These are phyloP conservation scores for Keithomyces neogunnii DNA, from an alignment of 2,329 filamentous ascomycete genomes.

Conservation along the genomic window DNA sequence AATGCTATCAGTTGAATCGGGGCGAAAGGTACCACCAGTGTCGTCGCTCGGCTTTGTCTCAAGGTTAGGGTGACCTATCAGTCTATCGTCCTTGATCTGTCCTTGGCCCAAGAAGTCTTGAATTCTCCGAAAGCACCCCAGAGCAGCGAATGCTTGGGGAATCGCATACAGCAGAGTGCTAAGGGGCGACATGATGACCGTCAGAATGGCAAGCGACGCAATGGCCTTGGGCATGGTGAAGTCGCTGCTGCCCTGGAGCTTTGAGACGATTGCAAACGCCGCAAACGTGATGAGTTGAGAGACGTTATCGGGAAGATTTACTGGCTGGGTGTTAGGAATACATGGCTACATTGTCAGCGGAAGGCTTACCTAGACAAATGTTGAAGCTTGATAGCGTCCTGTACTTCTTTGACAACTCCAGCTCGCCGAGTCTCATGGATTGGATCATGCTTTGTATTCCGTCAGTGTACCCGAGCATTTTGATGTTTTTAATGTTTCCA, in stretches of 20 bases:
- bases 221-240: conserved; percentile 23
- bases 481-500: conserved; percentile 23
- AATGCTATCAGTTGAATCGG: too few species aligned
- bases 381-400: conserved; percentile 3
- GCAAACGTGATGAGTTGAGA: conserved; percentile 22
- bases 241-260: conserved; percentile 13
- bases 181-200: conserved; percentile 20
- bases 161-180: conserved; percentile 16
- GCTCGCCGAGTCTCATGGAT: conserved; percentile 17
- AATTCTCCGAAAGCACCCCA: conserved; percentile 23
- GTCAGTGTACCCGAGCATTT: conserved; percentile 24
- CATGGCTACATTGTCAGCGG: too few species aligned
- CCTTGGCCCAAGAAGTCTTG: conserved; percentile 19
- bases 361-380: too few species aligned
- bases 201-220: conserved; percentile 21
- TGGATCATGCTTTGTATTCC: conserved; percentile 16
- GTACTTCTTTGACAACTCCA: conserved; percentile 16
- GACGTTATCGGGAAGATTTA: conserved; percentile 17
- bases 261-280: conserved; percentile 19
- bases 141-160: conserved; percentile 15
- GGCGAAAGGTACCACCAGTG: too few species aligned
- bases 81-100: conserved; percentile 16
- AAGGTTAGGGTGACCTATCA: conserved; percentile 5
- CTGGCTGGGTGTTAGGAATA: conserved; percentile 4
- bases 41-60: too few species aligned